Conservation (phyloP, 176 grass and related monocot species). For the Alloteropsis semialata region DNA sequence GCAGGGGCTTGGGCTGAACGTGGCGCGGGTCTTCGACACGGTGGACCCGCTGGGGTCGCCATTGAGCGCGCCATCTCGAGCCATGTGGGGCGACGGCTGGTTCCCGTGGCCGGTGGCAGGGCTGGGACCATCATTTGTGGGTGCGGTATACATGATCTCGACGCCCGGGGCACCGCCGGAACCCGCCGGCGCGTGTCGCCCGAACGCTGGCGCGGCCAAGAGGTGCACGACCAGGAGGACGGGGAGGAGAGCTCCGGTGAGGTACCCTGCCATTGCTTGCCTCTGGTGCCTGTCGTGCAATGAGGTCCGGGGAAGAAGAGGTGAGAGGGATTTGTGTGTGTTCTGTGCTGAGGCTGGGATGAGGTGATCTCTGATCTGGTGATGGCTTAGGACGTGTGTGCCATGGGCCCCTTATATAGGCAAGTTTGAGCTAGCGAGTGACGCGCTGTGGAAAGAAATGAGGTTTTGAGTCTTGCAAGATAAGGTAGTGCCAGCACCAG, state of each 20-base stretch:
- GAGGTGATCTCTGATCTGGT: too few species aligned
- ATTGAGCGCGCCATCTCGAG: background rate
- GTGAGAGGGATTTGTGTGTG: background rate
- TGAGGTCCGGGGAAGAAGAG: background rate
- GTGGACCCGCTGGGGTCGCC: background rate
- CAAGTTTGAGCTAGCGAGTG: background rate
- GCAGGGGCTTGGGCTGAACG: background rate
- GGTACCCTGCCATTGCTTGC: slow-evolving; percentile 17
- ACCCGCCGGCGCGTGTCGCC: background rate
- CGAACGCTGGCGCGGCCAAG: background rate
- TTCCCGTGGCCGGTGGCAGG: background rate
- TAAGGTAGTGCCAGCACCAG: background rate
- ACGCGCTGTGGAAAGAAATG: background rate
- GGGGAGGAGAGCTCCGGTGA: background rate
- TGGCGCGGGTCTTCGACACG: background rate
- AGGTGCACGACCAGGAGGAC: background rate
- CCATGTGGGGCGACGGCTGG: background rate
- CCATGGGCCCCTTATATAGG: slow-evolving; percentile 1
- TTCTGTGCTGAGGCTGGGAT: background rate
- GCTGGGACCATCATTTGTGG: slow-evolving; percentile 7
- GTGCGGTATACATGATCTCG: background rate
- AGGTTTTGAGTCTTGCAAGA: background rate
- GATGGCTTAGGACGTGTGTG: background rate
- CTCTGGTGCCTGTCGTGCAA: background rate
- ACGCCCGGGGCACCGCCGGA: background rate